A percentile compares a stretch with the other conserved stretches of the same genome.
Conservation (phyloP, 2,329 filamentous ascomycete species). For the Penicillium sp. region DNA sequence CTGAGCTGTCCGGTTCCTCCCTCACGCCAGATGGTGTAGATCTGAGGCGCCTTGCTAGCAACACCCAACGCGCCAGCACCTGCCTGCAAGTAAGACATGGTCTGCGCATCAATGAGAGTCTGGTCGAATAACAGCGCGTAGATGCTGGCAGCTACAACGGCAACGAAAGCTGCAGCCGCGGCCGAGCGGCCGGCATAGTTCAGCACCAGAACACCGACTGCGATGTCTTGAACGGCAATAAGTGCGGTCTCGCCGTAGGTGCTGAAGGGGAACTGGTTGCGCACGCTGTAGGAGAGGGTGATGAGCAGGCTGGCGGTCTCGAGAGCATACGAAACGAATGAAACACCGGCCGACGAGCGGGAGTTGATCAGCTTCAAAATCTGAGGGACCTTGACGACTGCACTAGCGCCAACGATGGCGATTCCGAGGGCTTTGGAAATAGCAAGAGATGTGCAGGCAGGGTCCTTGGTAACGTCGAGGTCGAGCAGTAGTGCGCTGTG, state of each 20-base stretch:
- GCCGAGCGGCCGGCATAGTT: conserved; percentile 70
- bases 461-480: conserved; percentile 70
- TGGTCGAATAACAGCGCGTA: conserved; percentile 67
- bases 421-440: conserved; percentile 91
- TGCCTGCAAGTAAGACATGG: conserved; percentile 74
- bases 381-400: conserved; percentile 94
- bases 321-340: conserved; percentile 86
- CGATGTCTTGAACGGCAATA: conserved; percentile 87
- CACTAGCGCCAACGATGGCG: conserved; percentile 85
- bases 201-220: conserved; percentile 82
- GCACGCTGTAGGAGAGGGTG: conserved; percentile 85
- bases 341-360: conserved; percentile 77
- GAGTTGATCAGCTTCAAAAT: conserved; percentile 86
- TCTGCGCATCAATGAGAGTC: conserved; percentile 62
- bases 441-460: conserved; percentile 80
- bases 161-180: conserved; percentile 74
- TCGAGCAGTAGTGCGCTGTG: conserved; percentile 84
- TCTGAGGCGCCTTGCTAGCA: conserved; percentile 92
- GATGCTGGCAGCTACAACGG: conserved; percentile 66
- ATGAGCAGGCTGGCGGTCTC: conserved; percentile 88
- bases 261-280: conserved; percentile 90
- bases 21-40: conserved; percentile 77
- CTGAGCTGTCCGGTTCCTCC: conserved; percentile 93
- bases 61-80: conserved; percentile 79
- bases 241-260: conserved; percentile 94